Percentiles rank a stretch among this genome's conserved stretches.
phyloP scores from a whole-genome alignment of 2,329 filamentous ascomycete genomes.

The Epichloe gansuensis region DNA sequence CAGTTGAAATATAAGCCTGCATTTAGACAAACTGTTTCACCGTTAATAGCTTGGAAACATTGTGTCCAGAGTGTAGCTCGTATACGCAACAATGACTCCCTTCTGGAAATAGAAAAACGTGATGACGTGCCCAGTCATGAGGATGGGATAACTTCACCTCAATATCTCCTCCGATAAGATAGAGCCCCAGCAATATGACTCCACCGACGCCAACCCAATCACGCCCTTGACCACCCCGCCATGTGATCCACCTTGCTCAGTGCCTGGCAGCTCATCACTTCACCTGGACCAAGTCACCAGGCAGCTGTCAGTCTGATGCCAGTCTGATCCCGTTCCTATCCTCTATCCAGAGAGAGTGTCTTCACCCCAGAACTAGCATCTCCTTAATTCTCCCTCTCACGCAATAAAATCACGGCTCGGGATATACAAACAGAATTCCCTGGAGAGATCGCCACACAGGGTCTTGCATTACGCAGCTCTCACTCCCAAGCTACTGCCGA shows the following conservation, averaged over 20 bases:
- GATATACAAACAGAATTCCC: too few relatives aligned
- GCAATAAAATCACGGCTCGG: too few relatives aligned
- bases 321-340: not conserved
- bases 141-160: not conserved
- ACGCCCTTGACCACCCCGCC: conserved; percentile 7
- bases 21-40: too few relatives aligned
- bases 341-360: not conserved
- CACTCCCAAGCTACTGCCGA: too few relatives aligned
- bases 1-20: too few relatives aligned
- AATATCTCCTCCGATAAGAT: not conserved
- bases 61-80: not conserved
- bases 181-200: not conserved
- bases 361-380: too few relatives aligned
- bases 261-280: conserved; percentile 5
- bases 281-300: conserved; percentile 9
- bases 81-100: not conserved
- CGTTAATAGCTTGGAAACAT: not conserved
- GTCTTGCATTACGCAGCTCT: too few relatives aligned
- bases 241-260: conserved; percentile 16
- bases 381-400: not conserved
- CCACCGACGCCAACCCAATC: not conserved
- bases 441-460: too few relatives aligned
- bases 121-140: not conserved
- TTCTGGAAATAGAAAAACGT: not conserved
- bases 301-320: not conserved